Conservation (phyloP, 2,329 filamentous ascomycete species). For the Pseudocercospora musae region DNA sequence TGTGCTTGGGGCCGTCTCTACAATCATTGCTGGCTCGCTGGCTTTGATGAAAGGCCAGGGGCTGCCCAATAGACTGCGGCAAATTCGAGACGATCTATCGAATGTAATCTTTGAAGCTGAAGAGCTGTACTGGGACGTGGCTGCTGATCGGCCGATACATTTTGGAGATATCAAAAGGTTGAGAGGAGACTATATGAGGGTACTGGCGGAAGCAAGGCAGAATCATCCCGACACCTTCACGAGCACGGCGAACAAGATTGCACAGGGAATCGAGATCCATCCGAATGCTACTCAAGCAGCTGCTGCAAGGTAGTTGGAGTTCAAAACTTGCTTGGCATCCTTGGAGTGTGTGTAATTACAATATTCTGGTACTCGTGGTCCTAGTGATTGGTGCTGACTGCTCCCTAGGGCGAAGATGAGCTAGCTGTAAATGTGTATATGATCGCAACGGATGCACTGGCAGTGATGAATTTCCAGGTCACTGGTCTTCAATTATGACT, state of each 20-base stretch:
- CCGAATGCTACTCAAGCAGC: neutral
- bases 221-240: conserved; percentile 40
- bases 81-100: conserved; percentile 33
- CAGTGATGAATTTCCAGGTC: no score
- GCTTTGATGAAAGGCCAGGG: conserved; percentile 37
- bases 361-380: neutral
- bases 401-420: no score
- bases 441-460: no score
- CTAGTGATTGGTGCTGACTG: no score
- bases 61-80: conserved; percentile 36
- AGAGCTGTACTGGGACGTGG: conserved; percentile 37
- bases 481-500: no score
- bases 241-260: conserved; percentile 13
- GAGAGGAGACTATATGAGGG: conserved; percentile 34
- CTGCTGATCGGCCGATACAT: conserved; percentile 29
- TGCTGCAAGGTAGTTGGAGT: no score
- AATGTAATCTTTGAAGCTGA: conserved; percentile 36
- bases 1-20: conserved; percentile 33
- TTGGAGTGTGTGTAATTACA: neutral
- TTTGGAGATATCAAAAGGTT: conserved; percentile 36
- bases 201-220: conserved; percentile 32
- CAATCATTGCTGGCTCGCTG: conserved; percentile 34
- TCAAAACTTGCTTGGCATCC: no score
- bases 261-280: conserved; percentile 3
- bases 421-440: no score